Conservation (phyloP, 306 rosid genomes). For the Medicago ruthenica region DNA sequence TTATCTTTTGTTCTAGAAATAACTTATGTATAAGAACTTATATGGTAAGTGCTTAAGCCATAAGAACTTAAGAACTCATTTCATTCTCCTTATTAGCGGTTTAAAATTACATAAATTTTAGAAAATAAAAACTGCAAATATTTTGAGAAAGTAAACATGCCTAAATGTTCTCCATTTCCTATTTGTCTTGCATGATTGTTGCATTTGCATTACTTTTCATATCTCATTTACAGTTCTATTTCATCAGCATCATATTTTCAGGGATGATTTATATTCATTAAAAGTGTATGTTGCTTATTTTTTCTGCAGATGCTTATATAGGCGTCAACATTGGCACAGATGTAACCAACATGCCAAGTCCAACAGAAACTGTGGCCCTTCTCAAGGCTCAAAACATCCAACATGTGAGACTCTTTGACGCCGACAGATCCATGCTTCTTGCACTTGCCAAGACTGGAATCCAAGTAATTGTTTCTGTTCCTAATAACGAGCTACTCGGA, state of each 20-base stretch:
- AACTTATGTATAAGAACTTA: too few relatives aligned
- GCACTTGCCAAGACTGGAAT: constrained; percentile 95
- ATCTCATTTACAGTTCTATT: background rate
- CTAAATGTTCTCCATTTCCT: background rate
- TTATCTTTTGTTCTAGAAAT: too few relatives aligned
- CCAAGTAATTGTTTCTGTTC: constrained; percentile 77
- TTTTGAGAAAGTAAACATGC: too few relatives aligned
- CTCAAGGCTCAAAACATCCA: constrained; percentile 83
- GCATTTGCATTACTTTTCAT: constrained; percentile 18
- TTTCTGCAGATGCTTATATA: constrained; percentile 73
- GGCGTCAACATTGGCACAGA: constrained; percentile 93
- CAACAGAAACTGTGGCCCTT: constrained; percentile 80
- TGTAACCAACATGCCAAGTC: constrained; percentile 84
- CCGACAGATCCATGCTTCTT: constrained; percentile 79
- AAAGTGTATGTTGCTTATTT: constrained; percentile 8
- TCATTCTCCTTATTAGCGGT: too few relatives aligned
- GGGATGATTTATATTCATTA: background rate
- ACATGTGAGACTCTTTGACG: constrained; percentile 83
- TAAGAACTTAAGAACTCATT: too few relatives aligned
- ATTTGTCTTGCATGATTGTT: constrained; percentile 4
- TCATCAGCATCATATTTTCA: background rate
- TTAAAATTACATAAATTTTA: too few relatives aligned
- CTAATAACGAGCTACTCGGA: constrained; percentile 84
- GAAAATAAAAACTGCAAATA: too few relatives aligned
- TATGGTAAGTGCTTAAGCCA: too few relatives aligned